Evolutionary conservation across 1,284 basidiomycete genomes (phyloP), one percentile per base, ranked within the genome.

Genomic region (Cerrena zonata): DNA sequence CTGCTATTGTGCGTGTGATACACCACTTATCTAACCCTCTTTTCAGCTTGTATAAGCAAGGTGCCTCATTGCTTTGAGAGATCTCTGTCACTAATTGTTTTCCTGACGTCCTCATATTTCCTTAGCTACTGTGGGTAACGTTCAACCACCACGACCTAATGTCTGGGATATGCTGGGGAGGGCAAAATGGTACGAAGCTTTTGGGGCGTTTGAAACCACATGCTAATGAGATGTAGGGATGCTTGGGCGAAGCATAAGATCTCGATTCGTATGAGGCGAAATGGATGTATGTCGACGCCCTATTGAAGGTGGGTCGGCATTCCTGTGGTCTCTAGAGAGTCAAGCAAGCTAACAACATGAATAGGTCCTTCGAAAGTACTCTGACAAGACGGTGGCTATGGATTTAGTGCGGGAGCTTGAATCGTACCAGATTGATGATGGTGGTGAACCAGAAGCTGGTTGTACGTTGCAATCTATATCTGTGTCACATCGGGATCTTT

Each of bases 191-290:
- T 92, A 57, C 47, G 75, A 55, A 12, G 26, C 26, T 23, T 24
- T 2, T 22, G 46, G 38, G 44, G 36, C 47, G 42, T 43, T 47
- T 46, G 44, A 41, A 55, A 61, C 66, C 62, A 70, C 58, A 58
- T 63, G 59, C 58, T 55, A 49, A 60, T 48, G 34, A 38, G 41
- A 47, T 38, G 40, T 57, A 94, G 91, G 92, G 93, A 95, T 70
- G 91, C 91, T 26, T 97, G 94, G 94, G 83, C 86, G 43, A 94
- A 92, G 63, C 90, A 94, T 63, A 86, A 58, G 91, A 94, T 55
- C 65, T 94, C 30, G 79, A 85, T 51, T 65, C 79, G 25, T 79
- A 78, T 52, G 89, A 94, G 64, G 93, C 94, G 1, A 96, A 94
- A 70, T 87, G 84, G 78, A 69, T 87, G 37, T 97, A 97, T 68